Evolutionary conservation across 371 early-diverging fungal genomes (phyloP), one percentile per base, ranked within the genome.

Genomic region (Mortierella sp.): DNA sequence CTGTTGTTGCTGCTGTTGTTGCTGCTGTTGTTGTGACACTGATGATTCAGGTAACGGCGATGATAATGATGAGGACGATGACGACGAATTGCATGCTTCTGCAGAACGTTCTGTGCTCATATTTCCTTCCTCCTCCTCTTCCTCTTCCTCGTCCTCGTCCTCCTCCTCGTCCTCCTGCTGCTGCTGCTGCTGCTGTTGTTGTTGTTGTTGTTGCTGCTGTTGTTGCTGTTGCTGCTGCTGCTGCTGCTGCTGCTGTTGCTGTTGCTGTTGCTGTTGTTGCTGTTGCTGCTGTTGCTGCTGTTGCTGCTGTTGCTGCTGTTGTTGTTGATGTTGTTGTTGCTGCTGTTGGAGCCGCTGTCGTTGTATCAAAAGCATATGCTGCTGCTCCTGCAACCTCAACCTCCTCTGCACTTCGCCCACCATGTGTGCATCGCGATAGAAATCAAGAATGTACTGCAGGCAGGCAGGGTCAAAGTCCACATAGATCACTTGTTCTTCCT

Each of bases 381-480:
- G 63, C 39, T 63, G 67, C 51, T 57, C 64, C 56, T 53, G 63
- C 51, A 58, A 22, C 19, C 62, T 51, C 53, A 60, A 27, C 58
- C 64, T 48, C 34, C 80, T 49, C 28, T 49, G 50, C 3, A 10
- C 34, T 10, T 69, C 67, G 28, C 73, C 73, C 19, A 51, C 54
- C 2, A 54, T 52, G 14, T 76, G 78, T 12, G 83, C 79, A 25
- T 71, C 60, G 3, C 74, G 68, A 58, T 84, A 88, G 54, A 86
- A 86, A 25, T 81, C 64, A 16, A 90, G 70, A 7, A 90, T 83
- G 71, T 84, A 90, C n/a, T 85, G 79, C n/a, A 90, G 60, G 64
- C 88, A 86, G 24, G 60, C 79, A 16, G 89, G 87, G 69, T 88
- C 86, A 65, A 88, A 88, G 57, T 90, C 88, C 16, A 88, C 88